Conservation (phyloP, 75 land plant species). For the Azolla pinnata region DNA sequence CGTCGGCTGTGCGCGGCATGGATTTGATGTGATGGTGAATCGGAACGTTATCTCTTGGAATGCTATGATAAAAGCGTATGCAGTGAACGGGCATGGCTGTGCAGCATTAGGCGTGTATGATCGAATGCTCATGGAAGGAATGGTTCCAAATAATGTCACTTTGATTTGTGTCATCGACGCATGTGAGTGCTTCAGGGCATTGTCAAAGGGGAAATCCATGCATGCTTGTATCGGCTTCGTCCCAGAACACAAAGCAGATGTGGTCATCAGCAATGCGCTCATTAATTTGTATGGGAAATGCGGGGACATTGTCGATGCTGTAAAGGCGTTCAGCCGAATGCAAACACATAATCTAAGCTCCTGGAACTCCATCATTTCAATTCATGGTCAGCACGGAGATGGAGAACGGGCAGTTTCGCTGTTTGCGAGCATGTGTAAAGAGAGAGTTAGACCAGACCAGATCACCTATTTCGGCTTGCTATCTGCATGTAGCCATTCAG, state of each 20-base stretch:
- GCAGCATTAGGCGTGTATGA: constrained; percentile 39
- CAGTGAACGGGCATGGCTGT: constrained; percentile 42
- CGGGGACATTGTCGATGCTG: constrained; percentile 13
- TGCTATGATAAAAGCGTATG: constrained; percentile 58
- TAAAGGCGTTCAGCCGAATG: constrained; percentile 18
- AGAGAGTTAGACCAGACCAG: constrained; percentile 19
- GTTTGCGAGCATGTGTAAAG: constrained; percentile 14
- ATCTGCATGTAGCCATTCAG: constrained; percentile 4
- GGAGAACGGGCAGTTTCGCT: constrained; percentile 23
- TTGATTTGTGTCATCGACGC: constrained; percentile 57
- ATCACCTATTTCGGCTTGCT: constrained; percentile 26
- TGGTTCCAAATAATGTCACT: constrained; percentile 44
- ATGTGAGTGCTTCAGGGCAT: constrained; percentile 37
- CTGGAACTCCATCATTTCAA: constrained; percentile 36
- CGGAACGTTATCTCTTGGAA: constrained; percentile 68
- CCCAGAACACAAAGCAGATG: not conserved
- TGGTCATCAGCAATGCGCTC: constrained; percentile 7
- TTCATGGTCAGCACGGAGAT: constrained; percentile 27
- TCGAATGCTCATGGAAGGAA: constrained; percentile 26
- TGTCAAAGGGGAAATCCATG: constrained; percentile 37
- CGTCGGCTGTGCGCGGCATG: constrained; percentile 30
- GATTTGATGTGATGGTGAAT: constrained; percentile 43
- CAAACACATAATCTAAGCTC: constrained; percentile 23
- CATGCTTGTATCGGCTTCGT: constrained; percentile 21
- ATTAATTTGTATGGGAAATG: constrained; percentile 46